These are phyloP conservation scores for Ophiostoma ulmi DNA, from an alignment of 2,329 filamentous ascomycete species.

Conservation along the genomic window DNA sequence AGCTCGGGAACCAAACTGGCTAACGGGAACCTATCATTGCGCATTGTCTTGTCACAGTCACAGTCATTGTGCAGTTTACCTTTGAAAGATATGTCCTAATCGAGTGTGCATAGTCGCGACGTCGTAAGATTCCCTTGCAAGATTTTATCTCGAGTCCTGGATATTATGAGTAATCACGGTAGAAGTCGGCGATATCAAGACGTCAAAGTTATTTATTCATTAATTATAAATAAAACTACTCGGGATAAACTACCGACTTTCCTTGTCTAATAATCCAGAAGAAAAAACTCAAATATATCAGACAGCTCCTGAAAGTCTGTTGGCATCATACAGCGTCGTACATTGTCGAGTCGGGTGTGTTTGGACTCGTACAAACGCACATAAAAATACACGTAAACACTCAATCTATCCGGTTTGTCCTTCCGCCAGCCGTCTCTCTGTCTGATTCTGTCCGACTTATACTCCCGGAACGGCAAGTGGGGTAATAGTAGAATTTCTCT, in stretches of 20 bases:
- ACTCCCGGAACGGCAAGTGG: conserved; percentile 4
- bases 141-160: too few relatives aligned
- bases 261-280: background rate
- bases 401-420: background rate
- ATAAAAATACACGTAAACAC: background rate
- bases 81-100: background rate
- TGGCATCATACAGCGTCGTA: background rate
- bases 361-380: background rate
- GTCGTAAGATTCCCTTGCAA: too few relatives aligned
- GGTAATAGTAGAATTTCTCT: background rate
- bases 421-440: background rate
- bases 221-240: too few relatives aligned
- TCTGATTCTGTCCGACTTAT: background rate
- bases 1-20: background rate
- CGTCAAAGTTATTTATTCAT: too few relatives aligned
- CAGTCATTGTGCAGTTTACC: background rate
- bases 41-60: background rate
- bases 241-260: background rate
- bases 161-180: background rate
- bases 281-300: background rate
- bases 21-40: background rate
- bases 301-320: background rate
- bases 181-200: background rate
- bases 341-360: conserved; percentile 1
- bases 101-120: too few relatives aligned